phyloP scores from a whole-genome alignment of 495 filamentous ascomycete species.

The Cudoniella acicularis region DNA sequence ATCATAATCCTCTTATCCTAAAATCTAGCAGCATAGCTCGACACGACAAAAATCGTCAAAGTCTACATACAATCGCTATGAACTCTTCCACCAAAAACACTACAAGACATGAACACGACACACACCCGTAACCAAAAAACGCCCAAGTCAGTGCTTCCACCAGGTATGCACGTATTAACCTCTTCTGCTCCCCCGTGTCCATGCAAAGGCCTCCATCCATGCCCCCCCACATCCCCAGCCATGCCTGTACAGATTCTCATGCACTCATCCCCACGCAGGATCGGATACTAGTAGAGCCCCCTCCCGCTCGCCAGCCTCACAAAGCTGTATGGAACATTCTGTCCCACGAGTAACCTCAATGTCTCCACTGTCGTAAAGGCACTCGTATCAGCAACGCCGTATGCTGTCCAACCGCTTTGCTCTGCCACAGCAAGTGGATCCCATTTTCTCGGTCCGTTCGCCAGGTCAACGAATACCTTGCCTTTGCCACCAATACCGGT shows the following conservation, averaged over 20 bases:
- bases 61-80: too few relatives aligned
- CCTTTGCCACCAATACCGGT: conserved; percentile 31
- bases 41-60: too few relatives aligned
- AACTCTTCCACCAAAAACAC: too few relatives aligned
- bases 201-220: not conserved
- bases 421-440: conserved; percentile 68
- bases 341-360: conserved; percentile 69
- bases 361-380: conserved; percentile 82
- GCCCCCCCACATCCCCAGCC: not conserved
- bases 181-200: too few relatives aligned
- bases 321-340: conserved; percentile 86
- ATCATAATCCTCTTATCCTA: too few relatives aligned
- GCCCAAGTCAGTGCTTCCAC: not conserved
- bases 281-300: conserved; percentile 52
- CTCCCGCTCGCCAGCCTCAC: conserved; percentile 72
- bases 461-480: conserved; percentile 79
- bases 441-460: conserved; percentile 61
- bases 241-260: too few relatives aligned
- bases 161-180: not conserved
- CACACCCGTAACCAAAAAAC: too few relatives aligned
- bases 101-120: too few relatives aligned
- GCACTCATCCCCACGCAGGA: not conserved
- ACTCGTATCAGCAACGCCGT: conserved; percentile 72
- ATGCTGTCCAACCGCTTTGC: conserved; percentile 70
- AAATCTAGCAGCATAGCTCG: too few relatives aligned